A percentile compares a stretch with the other conserved stretches of the same genome.
phyloP scores from a whole-genome alignment of 202 grass and related monocot genomes.

The Carex sylvatica region DNA sequence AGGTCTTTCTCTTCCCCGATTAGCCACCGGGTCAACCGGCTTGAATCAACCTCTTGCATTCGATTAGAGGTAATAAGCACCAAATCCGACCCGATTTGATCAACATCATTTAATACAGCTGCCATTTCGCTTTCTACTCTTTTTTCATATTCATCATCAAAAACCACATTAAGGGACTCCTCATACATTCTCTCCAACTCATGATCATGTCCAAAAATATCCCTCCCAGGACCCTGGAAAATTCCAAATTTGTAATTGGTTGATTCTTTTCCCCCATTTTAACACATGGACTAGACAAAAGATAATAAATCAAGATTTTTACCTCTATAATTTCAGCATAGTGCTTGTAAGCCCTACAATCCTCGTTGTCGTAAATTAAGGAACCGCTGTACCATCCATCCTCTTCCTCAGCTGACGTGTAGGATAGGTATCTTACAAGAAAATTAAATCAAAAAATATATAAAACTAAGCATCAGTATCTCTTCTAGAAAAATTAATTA shows the following conservation, averaged over 20 bases:
- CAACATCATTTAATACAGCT: conserved; percentile 47
- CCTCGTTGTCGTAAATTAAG: conserved; percentile 80
- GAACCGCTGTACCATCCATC: conserved; percentile 82
- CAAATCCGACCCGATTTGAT: conserved; percentile 67
- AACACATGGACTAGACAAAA: background rate
- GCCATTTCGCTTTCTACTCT: conserved; percentile 50
- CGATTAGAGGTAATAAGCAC: conserved; percentile 57
- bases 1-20: conserved; percentile 68
- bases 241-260: background rate
- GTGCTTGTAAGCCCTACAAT: conserved; percentile 67
- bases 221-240: conserved; percentile 69
- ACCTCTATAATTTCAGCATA: conserved; percentile 82
- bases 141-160: conserved; percentile 46
- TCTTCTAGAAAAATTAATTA: background rate
- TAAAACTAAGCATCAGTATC: background rate
- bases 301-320: background rate
- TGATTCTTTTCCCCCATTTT: background rate
- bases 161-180: conserved; percentile 45
- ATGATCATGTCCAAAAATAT: conserved; percentile 66
- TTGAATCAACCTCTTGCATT: conserved; percentile 47
- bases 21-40: conserved; percentile 73
- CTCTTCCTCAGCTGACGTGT: conserved; percentile 55
- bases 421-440: conserved; percentile 62
- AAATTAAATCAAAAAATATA: conserved; percentile 3
- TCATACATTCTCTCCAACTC: conserved; percentile 63